Percentiles rank a stretch among this genome's conserved stretches.
Evolutionary conservation across 768 basidiomycete genomes (phyloP).

Genomic region (Lanmaoa pseudosensibilis): DNA sequence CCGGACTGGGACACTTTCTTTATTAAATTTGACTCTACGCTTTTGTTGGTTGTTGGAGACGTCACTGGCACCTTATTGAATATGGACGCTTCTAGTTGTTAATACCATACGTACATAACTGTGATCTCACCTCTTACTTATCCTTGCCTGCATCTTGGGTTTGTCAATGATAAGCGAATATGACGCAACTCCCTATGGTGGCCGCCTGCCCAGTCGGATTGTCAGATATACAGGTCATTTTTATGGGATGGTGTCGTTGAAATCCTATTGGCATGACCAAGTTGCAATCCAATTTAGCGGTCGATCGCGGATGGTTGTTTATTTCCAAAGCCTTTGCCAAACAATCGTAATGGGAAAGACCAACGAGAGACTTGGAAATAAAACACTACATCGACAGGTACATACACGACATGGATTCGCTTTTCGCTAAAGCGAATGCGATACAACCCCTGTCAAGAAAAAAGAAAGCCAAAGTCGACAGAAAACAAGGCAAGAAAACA

Average conservation of each 20-base stretch:
- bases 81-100: conserved; percentile 6
- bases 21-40: background rate
- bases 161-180: background rate
- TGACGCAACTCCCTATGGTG: too few species aligned
- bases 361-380: background rate
- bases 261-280: background rate
- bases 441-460: conserved; percentile 49
- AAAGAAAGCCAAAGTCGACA: conserved; percentile 33
- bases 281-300: background rate
- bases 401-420: conserved; percentile 51
- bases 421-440: conserved; percentile 69
- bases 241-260: background rate
- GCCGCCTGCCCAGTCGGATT: too few species aligned
- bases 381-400: background rate
- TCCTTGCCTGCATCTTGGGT: background rate
- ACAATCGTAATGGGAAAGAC: background rate
- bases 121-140: conserved; percentile 5
- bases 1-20: conserved; percentile 10
- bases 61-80: conserved; percentile 6
- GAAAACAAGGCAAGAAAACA: conserved; percentile 25
- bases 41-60: conserved; percentile 1
- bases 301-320: conserved; percentile 6
- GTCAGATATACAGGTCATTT: too few species aligned
- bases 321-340: conserved; percentile 18
- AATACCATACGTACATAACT: background rate